These are phyloP conservation scores for Entelexis sorbosivorans DNA, from an alignment of 1,139 yeast species.

Conservation along the genomic window DNA sequence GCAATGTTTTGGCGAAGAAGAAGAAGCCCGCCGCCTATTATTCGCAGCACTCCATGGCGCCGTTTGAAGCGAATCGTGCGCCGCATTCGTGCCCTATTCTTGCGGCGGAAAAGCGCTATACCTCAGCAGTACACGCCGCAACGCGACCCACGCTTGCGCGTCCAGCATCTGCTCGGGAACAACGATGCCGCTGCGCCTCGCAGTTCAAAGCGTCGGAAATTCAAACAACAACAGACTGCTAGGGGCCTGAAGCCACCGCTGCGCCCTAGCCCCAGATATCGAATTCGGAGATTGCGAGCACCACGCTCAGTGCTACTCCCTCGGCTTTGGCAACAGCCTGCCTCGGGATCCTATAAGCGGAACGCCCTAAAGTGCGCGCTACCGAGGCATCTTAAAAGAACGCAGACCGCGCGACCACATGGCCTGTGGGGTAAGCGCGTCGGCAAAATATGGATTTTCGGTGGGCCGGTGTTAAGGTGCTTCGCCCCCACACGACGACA, in stretches of 20 bases:
- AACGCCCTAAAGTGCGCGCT: background rate
- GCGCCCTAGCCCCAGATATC: background rate
- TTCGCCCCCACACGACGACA: background rate
- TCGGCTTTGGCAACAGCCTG: background rate
- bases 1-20: background rate
- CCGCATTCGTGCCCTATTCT: background rate
- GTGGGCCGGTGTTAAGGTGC: background rate
- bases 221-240: background rate
- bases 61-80: background rate
- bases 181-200: background rate
- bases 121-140: background rate
- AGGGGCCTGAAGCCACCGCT: background rate
- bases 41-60: conserved; percentile 13
- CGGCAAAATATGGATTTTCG: background rate
- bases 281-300: background rate
- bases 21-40: conserved; percentile 9
- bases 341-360: background rate
- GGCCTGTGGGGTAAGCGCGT: background rate
- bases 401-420: background rate
- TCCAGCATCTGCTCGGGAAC: background rate
- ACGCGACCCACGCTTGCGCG: background rate
- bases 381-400: background rate
- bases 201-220: background rate
- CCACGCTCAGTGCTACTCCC: background rate
- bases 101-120: background rate